phyloP scores from a whole-genome alignment of 2,329 filamentous ascomycete species.

The Passalora sequoiae region DNA sequence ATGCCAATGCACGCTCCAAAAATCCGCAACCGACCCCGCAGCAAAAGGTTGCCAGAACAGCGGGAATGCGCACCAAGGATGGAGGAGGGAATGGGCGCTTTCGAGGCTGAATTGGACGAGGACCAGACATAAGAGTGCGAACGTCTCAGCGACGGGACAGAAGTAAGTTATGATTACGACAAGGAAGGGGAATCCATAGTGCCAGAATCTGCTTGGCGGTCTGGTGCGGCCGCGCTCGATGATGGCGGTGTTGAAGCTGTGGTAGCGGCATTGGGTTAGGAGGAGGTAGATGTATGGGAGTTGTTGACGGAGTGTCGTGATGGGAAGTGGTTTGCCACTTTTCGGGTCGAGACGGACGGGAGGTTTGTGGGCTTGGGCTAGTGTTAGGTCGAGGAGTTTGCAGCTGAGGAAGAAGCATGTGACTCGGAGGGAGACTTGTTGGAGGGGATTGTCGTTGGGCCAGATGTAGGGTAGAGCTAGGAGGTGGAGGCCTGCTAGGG shows the following conservation, averaged over 20 bases:
- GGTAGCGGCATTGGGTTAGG: constrained; percentile 19
- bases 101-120: constrained; percentile 16
- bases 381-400: constrained; percentile 18
- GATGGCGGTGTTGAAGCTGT: constrained; percentile 20
- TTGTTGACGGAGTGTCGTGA: not conserved
- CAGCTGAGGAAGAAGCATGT: constrained; percentile 21
- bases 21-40: constrained; percentile 13
- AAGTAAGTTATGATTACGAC: constrained; percentile 4
- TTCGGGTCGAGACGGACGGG: constrained; percentile 7
- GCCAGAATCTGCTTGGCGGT: constrained; percentile 4
- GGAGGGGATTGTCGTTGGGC: constrained; percentile 2
- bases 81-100: constrained; percentile 13
- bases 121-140: constrained; percentile 11
- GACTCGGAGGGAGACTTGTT: constrained; percentile 8
- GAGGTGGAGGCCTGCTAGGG: not conserved
- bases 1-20: constrained; percentile 24
- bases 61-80: constrained; percentile 11
- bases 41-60: constrained; percentile 22
- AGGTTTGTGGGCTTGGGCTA: constrained; percentile 11
- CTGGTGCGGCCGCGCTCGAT: constrained; percentile 10
- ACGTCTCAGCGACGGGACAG: constrained; percentile 6
- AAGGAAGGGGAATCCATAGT: constrained; percentile 6
- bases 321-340: not conserved
- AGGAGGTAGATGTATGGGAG: constrained; percentile 17
- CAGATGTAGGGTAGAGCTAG: not conserved